Conservation (phyloP, 495 filamentous ascomycete species). For the Usnea hakonensis region DNA sequence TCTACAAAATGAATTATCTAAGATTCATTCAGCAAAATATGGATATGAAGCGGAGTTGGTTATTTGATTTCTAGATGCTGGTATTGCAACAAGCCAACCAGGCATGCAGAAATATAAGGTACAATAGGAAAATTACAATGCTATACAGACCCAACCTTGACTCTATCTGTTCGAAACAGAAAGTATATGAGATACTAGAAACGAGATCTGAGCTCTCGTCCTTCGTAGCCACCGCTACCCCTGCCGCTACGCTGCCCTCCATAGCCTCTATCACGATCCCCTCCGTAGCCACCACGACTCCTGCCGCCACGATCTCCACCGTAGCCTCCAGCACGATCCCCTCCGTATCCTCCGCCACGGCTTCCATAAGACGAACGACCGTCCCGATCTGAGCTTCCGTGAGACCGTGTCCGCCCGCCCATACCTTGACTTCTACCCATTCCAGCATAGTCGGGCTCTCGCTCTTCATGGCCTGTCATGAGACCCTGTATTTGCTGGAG, state of each 20-base stretch:
- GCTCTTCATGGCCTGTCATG: constrained; percentile 30
- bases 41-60: too few relatives aligned
- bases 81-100: too few relatives aligned
- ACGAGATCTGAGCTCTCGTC: neutral
- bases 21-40: too few relatives aligned
- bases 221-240: neutral
- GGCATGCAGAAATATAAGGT: neutral
- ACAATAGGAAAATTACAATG: neutral
- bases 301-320: neutral
- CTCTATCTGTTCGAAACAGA: neutral
- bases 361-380: constrained; percentile 7
- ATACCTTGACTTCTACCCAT: neutral
- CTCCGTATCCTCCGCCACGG: neutral
- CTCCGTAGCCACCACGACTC: constrained; percentile 7
- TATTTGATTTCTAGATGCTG: too few relatives aligned
- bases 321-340: neutral
- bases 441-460: neutral
- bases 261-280: neutral
- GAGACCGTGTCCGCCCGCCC: neutral
- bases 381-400: neutral
- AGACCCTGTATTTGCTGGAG: constrained; percentile 39
- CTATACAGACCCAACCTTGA: neutral
- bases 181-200: neutral
- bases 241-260: neutral
- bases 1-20: too few relatives aligned